Base-by-base conservation (phyloP, 345 rosid genomes). In the Syzygium aromaticum region DNA sequence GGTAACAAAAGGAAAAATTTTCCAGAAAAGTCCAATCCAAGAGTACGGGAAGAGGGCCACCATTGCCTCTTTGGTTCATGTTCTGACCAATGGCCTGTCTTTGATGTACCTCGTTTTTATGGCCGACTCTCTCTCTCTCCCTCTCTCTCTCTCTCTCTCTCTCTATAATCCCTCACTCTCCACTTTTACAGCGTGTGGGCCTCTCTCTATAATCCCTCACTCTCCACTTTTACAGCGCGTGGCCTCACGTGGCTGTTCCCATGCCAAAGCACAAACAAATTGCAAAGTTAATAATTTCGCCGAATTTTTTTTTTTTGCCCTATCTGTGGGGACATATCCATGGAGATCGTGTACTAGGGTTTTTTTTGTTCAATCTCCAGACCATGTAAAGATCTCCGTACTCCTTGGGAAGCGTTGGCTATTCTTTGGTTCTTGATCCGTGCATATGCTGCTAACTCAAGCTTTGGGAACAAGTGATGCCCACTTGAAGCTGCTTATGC, bases 21-120 rank as follows among this genome's bases (percentile, higher is more conserved):
- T 93, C 98, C 95, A 87, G 90, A 95, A 95, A 92, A 93, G 96
- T 94, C 94, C 95, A 97, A 95, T 95, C 98, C 94, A 95, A 94
- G 92, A 91, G 98, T 94, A 96, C 98, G 95, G 98, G 94, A 92
- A 86, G 93, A 87, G 90, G 92, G 87, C 92, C 95, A 93, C 90
- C 56, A 52, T 91, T 89, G 90, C 96, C 88, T 89, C 91, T 91
- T 90, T 92, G 87, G 89, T 93, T 92, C 93, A 86, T 30, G 87
- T 40, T 43, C 64, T 77, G 30, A 87, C 96, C 96, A 91, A 91
- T 93, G 56, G 63, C 91, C 87, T 90, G 85, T 87, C 85, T 89
- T 67, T 77, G 87, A 88, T 92, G 93, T 92, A 90, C 94, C 93
- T 91, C 92, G 91, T 92, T 90, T 92, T 89, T 91, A 86, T 90